Evolutionary conservation across 129 eudicot species (phyloP).

Genomic region (Artemisia annua): DNA sequence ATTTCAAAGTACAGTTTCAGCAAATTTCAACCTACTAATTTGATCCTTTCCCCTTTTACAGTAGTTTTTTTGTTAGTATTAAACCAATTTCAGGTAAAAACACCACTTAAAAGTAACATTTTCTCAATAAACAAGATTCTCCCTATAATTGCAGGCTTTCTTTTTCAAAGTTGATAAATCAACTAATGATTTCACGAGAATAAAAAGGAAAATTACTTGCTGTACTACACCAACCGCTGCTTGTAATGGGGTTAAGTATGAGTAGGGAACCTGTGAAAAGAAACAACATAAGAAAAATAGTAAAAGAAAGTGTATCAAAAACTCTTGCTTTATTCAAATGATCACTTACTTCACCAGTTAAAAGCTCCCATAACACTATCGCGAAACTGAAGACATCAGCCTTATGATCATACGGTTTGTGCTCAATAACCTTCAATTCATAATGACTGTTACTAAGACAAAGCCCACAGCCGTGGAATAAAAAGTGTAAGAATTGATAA

Average conservation of each 20-base stretch:
- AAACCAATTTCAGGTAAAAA: not conserved
- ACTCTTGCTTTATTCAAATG: not conserved
- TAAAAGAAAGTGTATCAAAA: not conserved
- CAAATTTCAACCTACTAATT: too few relatives aligned
- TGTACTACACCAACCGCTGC: slow-evolving; percentile 76
- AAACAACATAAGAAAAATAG: not conserved
- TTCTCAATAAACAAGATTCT: not conserved
- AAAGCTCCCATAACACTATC: slow-evolving; percentile 76
- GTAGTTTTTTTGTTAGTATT: too few relatives aligned
- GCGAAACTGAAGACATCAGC: slow-evolving; percentile 87
- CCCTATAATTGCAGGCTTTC: too few relatives aligned
- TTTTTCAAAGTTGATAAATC: too few relatives aligned
- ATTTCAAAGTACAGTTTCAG: too few relatives aligned
- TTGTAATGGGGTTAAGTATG: slow-evolving; percentile 61
- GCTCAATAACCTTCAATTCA: slow-evolving; percentile 71
- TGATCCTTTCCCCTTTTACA: too few relatives aligned
- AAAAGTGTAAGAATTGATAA: slow-evolving; percentile 11
- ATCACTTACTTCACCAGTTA: slow-evolving; percentile 68
- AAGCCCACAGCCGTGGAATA: slow-evolving; percentile 21
- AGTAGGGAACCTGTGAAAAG: slow-evolving; percentile 50
- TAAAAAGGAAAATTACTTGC: slow-evolving; percentile 39
- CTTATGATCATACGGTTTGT: slow-evolving; percentile 82
- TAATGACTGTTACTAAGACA: slow-evolving; percentile 33
- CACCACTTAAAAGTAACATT: not conserved
- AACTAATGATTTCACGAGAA: not conserved